Base-by-base conservation (phyloP, 164 flowering plant genomes). In the Warburgia ugandensis region DNA sequence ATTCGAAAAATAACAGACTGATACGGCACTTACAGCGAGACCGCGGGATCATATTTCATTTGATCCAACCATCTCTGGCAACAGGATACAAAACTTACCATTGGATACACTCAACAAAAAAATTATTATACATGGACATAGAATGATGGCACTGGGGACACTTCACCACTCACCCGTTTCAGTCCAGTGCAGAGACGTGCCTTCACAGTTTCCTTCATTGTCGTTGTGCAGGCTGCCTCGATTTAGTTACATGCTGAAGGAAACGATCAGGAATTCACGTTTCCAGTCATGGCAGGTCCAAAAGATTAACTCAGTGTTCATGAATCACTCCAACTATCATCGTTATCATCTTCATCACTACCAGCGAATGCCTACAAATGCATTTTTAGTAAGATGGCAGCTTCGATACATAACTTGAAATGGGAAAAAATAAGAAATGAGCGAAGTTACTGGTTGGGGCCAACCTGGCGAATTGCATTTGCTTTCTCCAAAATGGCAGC, bases 401-500 rank as follows among this genome's bases (percentile, higher is more conserved):
- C n/a, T n/a, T n/a, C n/a, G n/a, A n/a, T n/a, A n/a, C n/a, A n/a
- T n/a, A n/a, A n/a, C n/a, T n/a, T n/a, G 32, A 33, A 49, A 50
- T 23, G 38, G 32, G 23, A 41, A 31, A 33, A 32, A 44, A 33
- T 46, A 47, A 48, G 45, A 32, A 38, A 43, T 45, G 50, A 39
- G n/a, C 48, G 56, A 29, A 36, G 19, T 2, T 48, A 43, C 27
- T 23, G 17, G 48, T 28, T 3, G 16, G 10, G 48, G 7, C 59
- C 23, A 39, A 83, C 97, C 97, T 83, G 96, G 68, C 99, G 95
- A 61, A 94, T 94, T 1, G 86, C 74, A 59, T 83, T 86, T 60
- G 99, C 99, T 63, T 84, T 94, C 82, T 94, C 95, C 75, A 94
- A 75, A 61, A 94, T 94, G 46, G 99, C 99, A 59, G 80, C 84